Conservation (phyloP, 2,329 filamentous ascomycete species). For the Dendryphion nanum region DNA sequence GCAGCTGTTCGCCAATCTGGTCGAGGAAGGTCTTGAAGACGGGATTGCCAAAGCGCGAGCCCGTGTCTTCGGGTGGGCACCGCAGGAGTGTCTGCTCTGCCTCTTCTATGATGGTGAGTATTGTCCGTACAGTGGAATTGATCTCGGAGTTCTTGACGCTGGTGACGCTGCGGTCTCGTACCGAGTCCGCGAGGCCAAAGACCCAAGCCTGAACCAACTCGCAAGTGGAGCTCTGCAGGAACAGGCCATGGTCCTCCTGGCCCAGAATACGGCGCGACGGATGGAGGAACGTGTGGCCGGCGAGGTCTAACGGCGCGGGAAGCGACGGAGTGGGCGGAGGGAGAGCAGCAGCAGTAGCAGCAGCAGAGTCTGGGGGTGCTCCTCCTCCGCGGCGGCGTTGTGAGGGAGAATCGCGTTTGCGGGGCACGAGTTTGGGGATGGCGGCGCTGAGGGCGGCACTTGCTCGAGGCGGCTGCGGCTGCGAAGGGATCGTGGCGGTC, state of each 20-base stretch:
- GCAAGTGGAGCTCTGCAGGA: constrained; percentile 74
- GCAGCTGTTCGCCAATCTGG: constrained; percentile 50
- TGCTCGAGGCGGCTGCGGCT: not conserved
- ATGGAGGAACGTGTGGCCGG: constrained; percentile 59
- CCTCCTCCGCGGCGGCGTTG: constrained; percentile 1
- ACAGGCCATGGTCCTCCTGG: constrained; percentile 74
- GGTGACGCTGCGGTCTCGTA: constrained; percentile 68
- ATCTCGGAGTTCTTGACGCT: constrained; percentile 57
- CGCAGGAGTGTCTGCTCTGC: constrained; percentile 64
- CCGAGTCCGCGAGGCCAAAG: constrained; percentile 80
- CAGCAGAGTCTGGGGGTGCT: constrained; percentile 7
- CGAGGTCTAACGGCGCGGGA: constrained; percentile 63
- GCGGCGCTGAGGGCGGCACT: constrained; percentile 24
- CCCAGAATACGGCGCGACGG: constrained; percentile 83
- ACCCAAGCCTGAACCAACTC: constrained; percentile 78
- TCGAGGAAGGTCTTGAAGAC: constrained; percentile 82
- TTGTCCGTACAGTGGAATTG: constrained; percentile 60
- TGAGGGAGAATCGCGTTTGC: constrained; percentile 20
- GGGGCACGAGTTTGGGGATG: constrained; percentile 37
- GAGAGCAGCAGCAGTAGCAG: constrained; percentile 44
- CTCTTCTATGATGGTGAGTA: constrained; percentile 69
- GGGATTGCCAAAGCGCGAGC: constrained; percentile 92
- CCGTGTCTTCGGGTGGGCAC: constrained; percentile 81
- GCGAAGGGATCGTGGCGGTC: not conserved
- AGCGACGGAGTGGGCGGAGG: constrained; percentile 74